Base-by-base conservation (phyloP, 495 filamentous ascomycete genomes). In the Penicillium pancosmium region DNA sequence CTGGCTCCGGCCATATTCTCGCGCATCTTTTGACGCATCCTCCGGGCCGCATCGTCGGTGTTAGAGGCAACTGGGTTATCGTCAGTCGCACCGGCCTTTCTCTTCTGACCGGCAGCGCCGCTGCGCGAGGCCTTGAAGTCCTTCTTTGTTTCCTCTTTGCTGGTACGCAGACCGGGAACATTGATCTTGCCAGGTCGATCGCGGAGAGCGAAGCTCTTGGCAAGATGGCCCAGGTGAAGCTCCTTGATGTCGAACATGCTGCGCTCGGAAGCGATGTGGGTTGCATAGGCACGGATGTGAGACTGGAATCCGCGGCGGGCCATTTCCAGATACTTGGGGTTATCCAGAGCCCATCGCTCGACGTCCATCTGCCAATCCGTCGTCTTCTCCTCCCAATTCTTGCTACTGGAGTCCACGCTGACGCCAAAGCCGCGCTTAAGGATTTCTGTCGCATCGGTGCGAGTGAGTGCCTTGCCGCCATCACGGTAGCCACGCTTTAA, bases 241-340 rank as follows among this genome's bases (percentile, higher is more conserved):
- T 85, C 82, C 55, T 90, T 92, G 66, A 96, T 91, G 70, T 96
- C 87, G 73, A 98, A 98, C 64, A 89, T 90, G 31, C 70, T 73
- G 35, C 93, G 83, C 76, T 98, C 94, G 53, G 85, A 82, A 10
- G 87, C 82, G 9, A 95, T 87, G 72, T 98, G 94, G 1, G 94
- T 98, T 3, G 95, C 91, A 67, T 98, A 98, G 0, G 95, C 94
- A 15, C 95, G 81, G 50, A 98, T 86, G 67, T 98, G 93, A 15
- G 91, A 94, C 61, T 93, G 90, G 78, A 88, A 98, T 0, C 88
- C 94, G 48, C 88, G 85, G 9, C 89, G 80, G 1, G 87, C 93
- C 71, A 91, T 78, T 56, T 90, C 89, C 1, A 92, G 81, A 36
- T 83, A 80, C 44, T 80, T 71, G 7, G 80, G 77, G 50, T 85